A percentile compares a stretch with the other conserved stretches of the same genome.
Evolutionary conservation across 176 grass and related monocot species (phyloP).

Genomic region (Themeda triandra): DNA sequence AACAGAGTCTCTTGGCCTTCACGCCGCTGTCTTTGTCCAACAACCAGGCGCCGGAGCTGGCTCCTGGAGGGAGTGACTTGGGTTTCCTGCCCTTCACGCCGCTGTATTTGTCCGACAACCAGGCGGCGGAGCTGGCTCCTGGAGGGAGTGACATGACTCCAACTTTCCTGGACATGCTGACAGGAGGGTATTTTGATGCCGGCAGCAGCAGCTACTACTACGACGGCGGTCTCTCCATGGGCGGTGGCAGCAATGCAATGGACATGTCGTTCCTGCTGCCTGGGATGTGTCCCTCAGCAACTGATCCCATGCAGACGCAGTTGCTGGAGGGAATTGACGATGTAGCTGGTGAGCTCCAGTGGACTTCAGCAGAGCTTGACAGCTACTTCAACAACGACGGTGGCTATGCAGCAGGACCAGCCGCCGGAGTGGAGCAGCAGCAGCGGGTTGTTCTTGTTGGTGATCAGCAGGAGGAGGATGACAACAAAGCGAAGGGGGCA

Average conservation of each 20-base stretch:
- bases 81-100: not conserved
- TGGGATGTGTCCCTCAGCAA: not conserved
- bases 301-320: not conserved
- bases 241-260: not conserved
- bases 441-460: not conserved
- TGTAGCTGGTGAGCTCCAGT: not conserved
- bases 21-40: too few species aligned
- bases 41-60: too few species aligned
- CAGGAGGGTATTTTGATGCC: not conserved
- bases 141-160: not conserved
- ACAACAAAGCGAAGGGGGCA: not conserved
- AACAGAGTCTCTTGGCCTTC: too few species aligned
- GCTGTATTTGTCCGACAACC: not conserved
- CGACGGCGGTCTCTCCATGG: not conserved
- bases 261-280: not conserved
- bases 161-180: not conserved
- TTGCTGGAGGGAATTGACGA: not conserved
- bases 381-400: not conserved
- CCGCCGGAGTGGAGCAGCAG: not conserved
- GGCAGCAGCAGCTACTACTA: not conserved
- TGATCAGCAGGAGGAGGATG: not conserved
- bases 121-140: not conserved
- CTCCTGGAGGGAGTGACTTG: too few species aligned
- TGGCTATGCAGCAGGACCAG: not conserved
- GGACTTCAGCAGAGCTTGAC: not conserved